Base-by-base conservation (phyloP, 164 flowering plant species). In the Kingdonia uniflora region DNA sequence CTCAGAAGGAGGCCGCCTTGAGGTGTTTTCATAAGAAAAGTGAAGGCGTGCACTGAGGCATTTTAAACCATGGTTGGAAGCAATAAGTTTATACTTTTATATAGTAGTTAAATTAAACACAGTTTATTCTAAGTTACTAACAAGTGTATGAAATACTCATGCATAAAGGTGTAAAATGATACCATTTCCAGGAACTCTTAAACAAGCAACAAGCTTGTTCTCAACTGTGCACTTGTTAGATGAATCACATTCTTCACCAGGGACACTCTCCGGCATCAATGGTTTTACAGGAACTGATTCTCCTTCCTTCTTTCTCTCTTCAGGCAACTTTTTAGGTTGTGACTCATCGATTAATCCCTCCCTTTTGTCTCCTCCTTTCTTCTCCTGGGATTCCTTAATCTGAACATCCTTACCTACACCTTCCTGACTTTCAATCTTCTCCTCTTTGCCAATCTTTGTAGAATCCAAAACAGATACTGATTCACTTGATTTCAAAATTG, bases 101-200 rank as follows among this genome's bases (percentile, higher is more conserved):
- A 29, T 29, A 29, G 8, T 29, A 29, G 35, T 29, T 4, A 29
- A 8, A 3, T 29, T 29, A 29, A 29, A 29, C 4, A 29, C 6
- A 29, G 6, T 29, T 29, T 4, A 29, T 29, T 29, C 35, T 29
- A 29, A 29, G 4, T 8, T 29, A 29, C 35, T 29, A 29, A 29
- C 35, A 29, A 29, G 35, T 29, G 35, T 29, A 29, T 3, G 35
- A 8, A 29, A 29, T 29, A 8, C 35, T 29, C 35, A 8, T 29
- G 35, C 35, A 8, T 38, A 26, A 44, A 22, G 38, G 41, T 17
- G 40, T 46, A 21, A 37, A 50, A 14, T 2, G 40, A 19, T 62
- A 81, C 89, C 95, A 68, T 85, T 66, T 57, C 95, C 89, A 0
- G 84, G 80, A 64, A 80, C 82, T 66, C 81, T 68, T 42, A 85